Evolutionary conservation across 345 rosid species (phyloP).

Genomic region (Kernera saxatilis): DNA sequence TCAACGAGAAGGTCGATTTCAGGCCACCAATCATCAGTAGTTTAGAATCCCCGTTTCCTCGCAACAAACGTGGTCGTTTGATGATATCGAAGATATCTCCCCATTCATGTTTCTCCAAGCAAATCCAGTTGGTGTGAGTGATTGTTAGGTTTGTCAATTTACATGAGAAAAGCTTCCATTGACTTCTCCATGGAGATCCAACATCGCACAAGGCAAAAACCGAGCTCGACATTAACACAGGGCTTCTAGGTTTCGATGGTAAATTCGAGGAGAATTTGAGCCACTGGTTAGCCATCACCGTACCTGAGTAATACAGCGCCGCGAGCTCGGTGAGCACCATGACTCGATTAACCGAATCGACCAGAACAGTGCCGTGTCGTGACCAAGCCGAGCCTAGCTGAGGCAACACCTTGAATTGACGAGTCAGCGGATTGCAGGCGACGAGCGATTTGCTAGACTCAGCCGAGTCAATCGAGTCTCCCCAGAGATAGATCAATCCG

Average conservation of each 20-base stretch:
- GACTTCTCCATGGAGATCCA: conserved; percentile 86
- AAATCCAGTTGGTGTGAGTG: conserved; percentile 55
- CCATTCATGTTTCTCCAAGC: conserved; percentile 79
- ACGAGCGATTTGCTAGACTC: conserved; percentile 61
- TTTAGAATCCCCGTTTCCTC: conserved; percentile 43
- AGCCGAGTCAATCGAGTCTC: conserved; percentile 38
- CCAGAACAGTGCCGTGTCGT: conserved; percentile 72
- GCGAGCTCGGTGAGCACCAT: conserved; percentile 82
- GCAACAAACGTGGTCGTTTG: conserved; percentile 74
- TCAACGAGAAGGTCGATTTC: conserved; percentile 67
- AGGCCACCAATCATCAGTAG: conserved; percentile 81
- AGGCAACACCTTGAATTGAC: conserved; percentile 61
- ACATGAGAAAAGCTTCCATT: conserved; percentile 78
- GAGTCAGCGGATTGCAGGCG: conserved; percentile 74
- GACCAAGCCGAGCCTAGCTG: conserved; percentile 95
- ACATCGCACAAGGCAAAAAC: conserved; percentile 75
- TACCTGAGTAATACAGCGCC: conserved; percentile 53
- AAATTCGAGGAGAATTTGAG: conserved; percentile 70
- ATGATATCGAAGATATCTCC: conserved; percentile 75
- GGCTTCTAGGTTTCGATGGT: conserved; percentile 84
- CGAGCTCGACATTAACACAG: conserved; percentile 55
- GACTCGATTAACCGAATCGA: conserved; percentile 59
- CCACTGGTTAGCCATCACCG: conserved; percentile 39
- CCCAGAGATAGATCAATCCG: conserved; percentile 76
- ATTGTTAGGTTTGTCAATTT: conserved; percentile 28